Evolutionary conservation across 768 basidiomycete species (phyloP).

Genomic region (Suillus discolor): DNA sequence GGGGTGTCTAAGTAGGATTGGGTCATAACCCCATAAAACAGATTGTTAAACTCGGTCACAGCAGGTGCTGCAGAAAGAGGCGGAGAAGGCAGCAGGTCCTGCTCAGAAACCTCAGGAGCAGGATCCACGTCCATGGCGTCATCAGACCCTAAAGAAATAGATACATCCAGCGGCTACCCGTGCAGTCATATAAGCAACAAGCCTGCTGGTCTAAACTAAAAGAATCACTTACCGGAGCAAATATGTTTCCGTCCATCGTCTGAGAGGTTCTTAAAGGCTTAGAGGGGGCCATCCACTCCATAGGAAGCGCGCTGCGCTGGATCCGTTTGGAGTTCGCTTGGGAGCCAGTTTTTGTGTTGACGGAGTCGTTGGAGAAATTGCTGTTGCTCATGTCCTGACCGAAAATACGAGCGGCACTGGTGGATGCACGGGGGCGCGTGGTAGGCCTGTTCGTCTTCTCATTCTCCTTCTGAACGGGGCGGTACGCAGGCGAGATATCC

Average conservation of each 20-base stretch:
- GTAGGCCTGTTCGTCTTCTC: conserved; percentile 32
- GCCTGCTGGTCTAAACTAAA: conserved; percentile 10
- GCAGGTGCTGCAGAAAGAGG: conserved; percentile 56
- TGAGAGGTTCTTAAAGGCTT: conserved; percentile 25
- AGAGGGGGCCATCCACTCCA: conserved; percentile 54
- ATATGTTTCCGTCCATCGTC: conserved; percentile 28
- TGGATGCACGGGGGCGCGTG: conserved; percentile 65
- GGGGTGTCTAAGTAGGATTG: conserved; percentile 49
- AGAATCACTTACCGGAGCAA: conserved; percentile 28
- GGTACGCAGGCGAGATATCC: conserved; percentile 79
- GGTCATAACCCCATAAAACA: conserved; percentile 64
- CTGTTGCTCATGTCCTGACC: conserved; percentile 75
- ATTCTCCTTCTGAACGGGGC: conserved; percentile 27
- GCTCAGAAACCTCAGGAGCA: conserved; percentile 39
- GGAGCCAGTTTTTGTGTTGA: conserved; percentile 31
- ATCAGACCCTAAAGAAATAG: conserved; percentile 49
- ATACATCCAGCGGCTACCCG: conserved; percentile 36
- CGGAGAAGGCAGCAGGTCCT: conserved; percentile 36
- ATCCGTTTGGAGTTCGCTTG: conserved; percentile 52
- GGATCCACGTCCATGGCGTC: conserved; percentile 85
- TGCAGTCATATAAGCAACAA: conserved; percentile 21
- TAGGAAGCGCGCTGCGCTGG: conserved; percentile 65
- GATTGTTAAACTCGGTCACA: conserved; percentile 53
- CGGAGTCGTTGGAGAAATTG: conserved; percentile 33
- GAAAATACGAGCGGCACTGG: conserved; percentile 67